Base-by-base conservation (phyloP, 2,329 filamentous ascomycete genomes). In the Aspergillus flavus region DNA sequence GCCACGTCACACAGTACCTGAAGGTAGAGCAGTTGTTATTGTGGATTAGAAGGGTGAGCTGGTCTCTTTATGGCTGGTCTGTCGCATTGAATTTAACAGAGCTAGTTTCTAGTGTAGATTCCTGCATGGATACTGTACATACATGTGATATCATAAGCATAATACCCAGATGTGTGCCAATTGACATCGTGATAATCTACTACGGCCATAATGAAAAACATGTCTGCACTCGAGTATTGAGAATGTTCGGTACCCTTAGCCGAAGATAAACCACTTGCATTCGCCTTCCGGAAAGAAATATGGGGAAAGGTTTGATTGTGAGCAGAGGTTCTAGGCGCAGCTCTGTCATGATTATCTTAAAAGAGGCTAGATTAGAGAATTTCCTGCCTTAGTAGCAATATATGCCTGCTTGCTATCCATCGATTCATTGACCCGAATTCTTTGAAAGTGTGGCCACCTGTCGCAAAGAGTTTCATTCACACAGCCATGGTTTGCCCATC, bases 401-500 rank as follows among this genome's bases (percentile, higher is more conserved):
- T 7, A 46, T 16, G 23, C 45, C 45, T 19, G 39, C 16, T 41
- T 41, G 39, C 19, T 41, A 41, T 41, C 39, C 39, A 19, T 41
- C 19, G 19, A n/a, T 28, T 32, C 23, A 32, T 52, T 21, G 26
- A 34, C 48, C 19, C n/a, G 26, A n/a, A 26, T 10, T 36, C 30
- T 53, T 55, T 23, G 12, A 30, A 36, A 36, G 32, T 36, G n/a
- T 10, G 36, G 6, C 52, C 34, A 55, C 16, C 12, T 39, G 11
- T 39, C 6, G 9, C 19, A 39, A 39, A 10, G 6, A 14, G 21
- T 23, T 50, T 36, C 9, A 62, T 46, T 72, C 66, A 81, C 63
- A 82, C 75, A 57, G 63, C 64, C 75, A 72, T 77, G 19, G 68
- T 61, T 57, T 75, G 67, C 0, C 81, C 81, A 72, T 83, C 80